These are phyloP conservation scores for Coemansia sp. DNA, from an alignment of 192 early-diverging fungal species.

Conservation along the genomic window DNA sequence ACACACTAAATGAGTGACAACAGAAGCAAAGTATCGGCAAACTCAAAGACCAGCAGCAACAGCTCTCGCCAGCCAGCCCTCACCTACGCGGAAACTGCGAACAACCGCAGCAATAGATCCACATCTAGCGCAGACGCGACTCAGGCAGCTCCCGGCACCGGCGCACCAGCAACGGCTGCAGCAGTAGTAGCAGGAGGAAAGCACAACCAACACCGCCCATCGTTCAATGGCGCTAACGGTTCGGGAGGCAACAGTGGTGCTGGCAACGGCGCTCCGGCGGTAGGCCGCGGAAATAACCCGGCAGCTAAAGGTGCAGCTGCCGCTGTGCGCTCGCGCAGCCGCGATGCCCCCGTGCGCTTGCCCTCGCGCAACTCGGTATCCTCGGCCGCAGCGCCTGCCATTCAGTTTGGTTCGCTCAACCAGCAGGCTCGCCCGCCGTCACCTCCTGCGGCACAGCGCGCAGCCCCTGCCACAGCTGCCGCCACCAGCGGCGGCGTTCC, in stretches of 20 bases:
- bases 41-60: slow-evolving; percentile 44
- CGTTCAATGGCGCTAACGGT: slow-evolving; percentile 32
- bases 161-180: slow-evolving; percentile 4
- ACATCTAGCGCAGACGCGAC: slow-evolving; percentile 18
- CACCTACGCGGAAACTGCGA: slow-evolving; percentile 52
- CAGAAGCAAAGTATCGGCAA: slow-evolving; percentile 45
- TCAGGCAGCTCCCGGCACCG: slow-evolving; percentile 23
- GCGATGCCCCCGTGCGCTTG: slow-evolving; percentile 46
- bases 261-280: slow-evolving; percentile 1
- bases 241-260: slow-evolving; percentile 8
- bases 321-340: slow-evolving; percentile 27
- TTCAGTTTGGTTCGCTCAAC: slow-evolving; percentile 60
- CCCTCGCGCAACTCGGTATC: slow-evolving; percentile 46
- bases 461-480: slow-evolving; percentile 11
- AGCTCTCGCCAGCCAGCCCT: slow-evolving; percentile 45
- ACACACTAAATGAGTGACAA: slow-evolving; percentile 52
- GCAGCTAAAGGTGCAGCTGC: background rate
- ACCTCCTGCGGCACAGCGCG: slow-evolving; percentile 34
- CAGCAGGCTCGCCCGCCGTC: slow-evolving; percentile 44
- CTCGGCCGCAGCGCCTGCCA: slow-evolving; percentile 29
- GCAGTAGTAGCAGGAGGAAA: slow-evolving; percentile 27
- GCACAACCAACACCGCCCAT: slow-evolving; percentile 42
- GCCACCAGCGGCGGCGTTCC: slow-evolving; percentile 56
- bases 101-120: slow-evolving; percentile 18
- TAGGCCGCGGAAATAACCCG: background rate